Conservation (phyloP, 371 early-diverging fungal species). For the Mucor racemosus region DNA sequence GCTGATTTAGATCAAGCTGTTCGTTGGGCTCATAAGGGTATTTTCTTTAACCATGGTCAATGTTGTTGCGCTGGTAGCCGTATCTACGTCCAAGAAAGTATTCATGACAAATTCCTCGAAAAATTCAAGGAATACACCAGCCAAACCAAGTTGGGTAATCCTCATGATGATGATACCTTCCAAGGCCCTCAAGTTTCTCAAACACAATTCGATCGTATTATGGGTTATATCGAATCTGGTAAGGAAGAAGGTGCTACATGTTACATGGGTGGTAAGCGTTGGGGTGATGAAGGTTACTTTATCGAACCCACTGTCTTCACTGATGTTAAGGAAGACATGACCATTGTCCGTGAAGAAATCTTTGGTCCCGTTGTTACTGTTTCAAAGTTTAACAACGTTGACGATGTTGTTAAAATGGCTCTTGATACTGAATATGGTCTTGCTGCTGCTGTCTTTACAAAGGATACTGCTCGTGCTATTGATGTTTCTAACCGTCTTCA, state of each 20-base stretch:
- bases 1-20: slow-evolving; percentile 82
- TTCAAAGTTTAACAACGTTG: slow-evolving; percentile 65
- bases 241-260: slow-evolving; percentile 57
- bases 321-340: slow-evolving; percentile 57
- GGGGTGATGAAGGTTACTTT: slow-evolving; percentile 55
- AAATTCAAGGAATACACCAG: slow-evolving; percentile 65
- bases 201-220: slow-evolving; percentile 74
- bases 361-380: slow-evolving; percentile 83
- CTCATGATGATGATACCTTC: slow-evolving; percentile 57
- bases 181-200: slow-evolving; percentile 82
- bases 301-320: slow-evolving; percentile 58
- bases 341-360: slow-evolving; percentile 72
- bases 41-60: slow-evolving; percentile 87
- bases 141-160: slow-evolving; percentile 65
- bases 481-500: slow-evolving; percentile 68
- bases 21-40: slow-evolving; percentile 69
- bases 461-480: slow-evolving; percentile 70
- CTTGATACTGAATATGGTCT: slow-evolving; percentile 78
- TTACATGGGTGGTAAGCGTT: slow-evolving; percentile 52
- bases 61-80: slow-evolving; percentile 86
- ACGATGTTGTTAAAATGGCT: slow-evolving; percentile 74
- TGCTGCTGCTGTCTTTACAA: slow-evolving; percentile 83
- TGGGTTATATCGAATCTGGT: slow-evolving; percentile 58
- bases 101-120: slow-evolving; percentile 76
- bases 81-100: slow-evolving; percentile 77